Conservation (phyloP, 225 moss, liverwort and hornwort genomes). For the Polytrichum formosum region DNA sequence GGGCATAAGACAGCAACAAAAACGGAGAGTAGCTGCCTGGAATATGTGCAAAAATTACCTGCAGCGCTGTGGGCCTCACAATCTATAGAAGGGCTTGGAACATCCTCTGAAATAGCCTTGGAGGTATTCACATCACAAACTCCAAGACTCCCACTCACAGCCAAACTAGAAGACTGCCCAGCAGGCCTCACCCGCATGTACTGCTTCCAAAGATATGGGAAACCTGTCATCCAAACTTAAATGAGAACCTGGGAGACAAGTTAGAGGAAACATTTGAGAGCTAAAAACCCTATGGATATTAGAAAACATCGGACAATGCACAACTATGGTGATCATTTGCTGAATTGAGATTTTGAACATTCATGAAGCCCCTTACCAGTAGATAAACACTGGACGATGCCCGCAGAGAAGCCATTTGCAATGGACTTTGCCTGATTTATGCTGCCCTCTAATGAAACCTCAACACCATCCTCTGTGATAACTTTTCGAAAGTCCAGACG, state of each 20-base stretch:
- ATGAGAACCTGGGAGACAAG: constrained; percentile 3
- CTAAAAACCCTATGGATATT: too few relatives aligned
- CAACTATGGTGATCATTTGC: too few relatives aligned
- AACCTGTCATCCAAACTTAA: constrained; percentile 29
- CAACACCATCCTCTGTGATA: constrained; percentile 52
- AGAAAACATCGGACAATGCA: too few relatives aligned
- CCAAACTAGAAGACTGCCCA: constrained; percentile 37
- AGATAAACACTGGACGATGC: constrained; percentile 52
- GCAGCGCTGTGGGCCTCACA: constrained; percentile 35
- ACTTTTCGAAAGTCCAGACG: constrained; percentile 54
- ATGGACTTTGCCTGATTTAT: constrained; percentile 50
- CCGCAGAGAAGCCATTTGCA: constrained; percentile 50
- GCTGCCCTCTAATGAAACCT: constrained; percentile 44
- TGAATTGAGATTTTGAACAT: too few relatives aligned
- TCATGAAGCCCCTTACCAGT: constrained; percentile 29
- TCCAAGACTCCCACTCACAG: constrained; percentile 46
- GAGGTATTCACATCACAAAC: constrained; percentile 34
- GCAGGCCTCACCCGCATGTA: constrained; percentile 36
- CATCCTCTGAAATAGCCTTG: constrained; percentile 28
- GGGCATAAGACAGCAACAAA: not conserved
- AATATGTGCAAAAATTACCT: constrained; percentile 19
- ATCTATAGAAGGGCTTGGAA: constrained; percentile 25
- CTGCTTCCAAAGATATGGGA: constrained; percentile 63
- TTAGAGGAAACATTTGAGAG: too few relatives aligned
- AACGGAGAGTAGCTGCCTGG: not conserved